Evolutionary conservation across 192 early-diverging fungal species (phyloP).

Genomic region (Umbelopsis sp.): DNA sequence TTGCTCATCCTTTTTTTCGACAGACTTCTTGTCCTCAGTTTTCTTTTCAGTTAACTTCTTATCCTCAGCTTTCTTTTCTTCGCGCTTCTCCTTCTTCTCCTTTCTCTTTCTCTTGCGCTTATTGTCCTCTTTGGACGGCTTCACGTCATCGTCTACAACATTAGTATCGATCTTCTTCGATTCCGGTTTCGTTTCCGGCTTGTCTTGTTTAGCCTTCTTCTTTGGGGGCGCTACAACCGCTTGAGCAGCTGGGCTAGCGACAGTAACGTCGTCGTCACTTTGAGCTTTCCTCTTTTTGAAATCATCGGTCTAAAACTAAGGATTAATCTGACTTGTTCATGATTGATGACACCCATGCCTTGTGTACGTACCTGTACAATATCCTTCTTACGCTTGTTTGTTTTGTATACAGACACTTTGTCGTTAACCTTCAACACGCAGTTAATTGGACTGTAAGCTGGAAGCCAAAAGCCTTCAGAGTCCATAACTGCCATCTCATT

Average conservation of each 20-base stretch:
- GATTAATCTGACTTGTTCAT: too few relatives aligned
- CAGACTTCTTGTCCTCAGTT: background rate
- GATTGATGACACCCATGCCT: too few relatives aligned
- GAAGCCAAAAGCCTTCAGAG: slow-evolving; percentile 13
- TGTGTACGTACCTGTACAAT: too few relatives aligned
- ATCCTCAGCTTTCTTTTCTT: background rate
- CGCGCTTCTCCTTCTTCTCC: background rate
- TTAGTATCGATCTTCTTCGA: background rate
- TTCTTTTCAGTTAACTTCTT: background rate
- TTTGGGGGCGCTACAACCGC: background rate
- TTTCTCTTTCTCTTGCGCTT: background rate
- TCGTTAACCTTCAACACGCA: slow-evolving; percentile 4
- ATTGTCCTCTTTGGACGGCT: background rate
- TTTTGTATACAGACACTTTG: background rate
- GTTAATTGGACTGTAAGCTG: background rate
- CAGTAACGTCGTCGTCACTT: background rate
- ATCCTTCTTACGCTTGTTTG: too few relatives aligned
- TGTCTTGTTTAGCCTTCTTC: background rate
- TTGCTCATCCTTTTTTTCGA: background rate
- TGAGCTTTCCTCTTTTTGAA: background rate
- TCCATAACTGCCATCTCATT: background rate
- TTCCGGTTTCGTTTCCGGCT: too few relatives aligned
- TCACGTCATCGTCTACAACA: background rate
- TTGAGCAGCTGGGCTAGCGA: background rate
- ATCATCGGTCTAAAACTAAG: too few relatives aligned